A percentile compares a stretch with the other conserved stretches of the same genome.
phyloP scores from a whole-genome alignment of 306 rosid species.

The Echinosophora koreensis region DNA sequence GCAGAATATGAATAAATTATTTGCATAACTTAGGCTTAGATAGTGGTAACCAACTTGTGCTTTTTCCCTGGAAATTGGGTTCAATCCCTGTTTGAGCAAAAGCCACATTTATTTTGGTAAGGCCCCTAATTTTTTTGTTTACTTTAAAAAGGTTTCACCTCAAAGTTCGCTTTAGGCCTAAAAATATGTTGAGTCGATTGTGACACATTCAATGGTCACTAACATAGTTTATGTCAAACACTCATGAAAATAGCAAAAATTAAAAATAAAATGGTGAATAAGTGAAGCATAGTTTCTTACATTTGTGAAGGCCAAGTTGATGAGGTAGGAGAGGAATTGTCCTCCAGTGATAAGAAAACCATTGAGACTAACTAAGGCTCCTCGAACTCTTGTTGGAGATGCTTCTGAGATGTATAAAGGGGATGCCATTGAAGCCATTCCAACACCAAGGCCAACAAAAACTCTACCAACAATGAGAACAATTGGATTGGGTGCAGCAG shows the following conservation, averaged over 20 bases:
- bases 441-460: constrained; percentile 72
- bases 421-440: constrained; percentile 78
- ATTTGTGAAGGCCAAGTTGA: constrained; percentile 72
- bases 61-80: too few species aligned
- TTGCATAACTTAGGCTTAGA: too few species aligned
- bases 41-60: too few species aligned
- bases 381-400: constrained; percentile 70
- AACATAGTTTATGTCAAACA: not conserved
- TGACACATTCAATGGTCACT: not conserved
- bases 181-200: too few species aligned
- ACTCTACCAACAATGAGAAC: constrained; percentile 61
- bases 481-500: constrained; percentile 46
- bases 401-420: constrained; percentile 79
- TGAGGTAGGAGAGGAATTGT: constrained; percentile 70
- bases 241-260: not conserved
- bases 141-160: too few species aligned
- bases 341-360: constrained; percentile 78
- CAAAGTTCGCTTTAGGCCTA: too few species aligned
- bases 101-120: too few species aligned
- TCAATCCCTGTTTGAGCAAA: too few species aligned
- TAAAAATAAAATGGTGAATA: not conserved
- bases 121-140: too few species aligned
- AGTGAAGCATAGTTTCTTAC: constrained; percentile 35
- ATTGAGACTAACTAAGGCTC: constrained; percentile 76
- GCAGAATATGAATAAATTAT: not conserved